Evolutionary conservation across 2,329 filamentous ascomycete species (phyloP).

Genomic region (Cladorrhinum sp.): DNA sequence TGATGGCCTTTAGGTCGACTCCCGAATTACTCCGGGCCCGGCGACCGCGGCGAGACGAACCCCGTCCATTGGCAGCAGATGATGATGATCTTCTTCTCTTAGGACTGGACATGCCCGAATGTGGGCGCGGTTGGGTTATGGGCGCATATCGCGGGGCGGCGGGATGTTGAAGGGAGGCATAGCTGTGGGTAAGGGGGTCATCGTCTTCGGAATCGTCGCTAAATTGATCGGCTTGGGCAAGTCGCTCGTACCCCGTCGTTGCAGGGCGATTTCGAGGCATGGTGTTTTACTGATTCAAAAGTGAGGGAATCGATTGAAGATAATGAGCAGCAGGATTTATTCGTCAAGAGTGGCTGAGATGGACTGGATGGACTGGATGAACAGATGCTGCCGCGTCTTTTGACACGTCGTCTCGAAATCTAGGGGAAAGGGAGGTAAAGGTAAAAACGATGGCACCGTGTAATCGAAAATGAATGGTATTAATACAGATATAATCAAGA

Average conservation of each 20-base stretch:
- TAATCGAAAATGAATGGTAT: conserved; percentile 1
- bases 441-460: not conserved
- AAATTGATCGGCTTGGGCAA: conserved; percentile 75
- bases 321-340: not conserved
- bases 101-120: conserved; percentile 58
- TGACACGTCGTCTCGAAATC: not conserved
- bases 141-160: conserved; percentile 62
- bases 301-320: too few species aligned
- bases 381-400: not conserved
- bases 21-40: conserved; percentile 70
- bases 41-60: conserved; percentile 37
- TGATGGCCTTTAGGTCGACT: conserved; percentile 97
- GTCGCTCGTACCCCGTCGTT: conserved; percentile 79
- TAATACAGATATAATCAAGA: conserved; percentile 5
- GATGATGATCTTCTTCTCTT: conserved; percentile 38
- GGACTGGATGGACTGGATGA: not conserved
- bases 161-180: conserved; percentile 52
- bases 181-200: conserved; percentile 51
- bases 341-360: not conserved
- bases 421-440: not conserved
- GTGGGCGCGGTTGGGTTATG: conserved; percentile 58
- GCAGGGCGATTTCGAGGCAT: conserved; percentile 69
- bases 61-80: conserved; percentile 9
- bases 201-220: conserved; percentile 67
- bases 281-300: conserved; percentile 25